These are phyloP conservation scores for Serendipita sp. DNA, from an alignment of 768 basidiomycete species.

Conservation along the genomic window DNA sequence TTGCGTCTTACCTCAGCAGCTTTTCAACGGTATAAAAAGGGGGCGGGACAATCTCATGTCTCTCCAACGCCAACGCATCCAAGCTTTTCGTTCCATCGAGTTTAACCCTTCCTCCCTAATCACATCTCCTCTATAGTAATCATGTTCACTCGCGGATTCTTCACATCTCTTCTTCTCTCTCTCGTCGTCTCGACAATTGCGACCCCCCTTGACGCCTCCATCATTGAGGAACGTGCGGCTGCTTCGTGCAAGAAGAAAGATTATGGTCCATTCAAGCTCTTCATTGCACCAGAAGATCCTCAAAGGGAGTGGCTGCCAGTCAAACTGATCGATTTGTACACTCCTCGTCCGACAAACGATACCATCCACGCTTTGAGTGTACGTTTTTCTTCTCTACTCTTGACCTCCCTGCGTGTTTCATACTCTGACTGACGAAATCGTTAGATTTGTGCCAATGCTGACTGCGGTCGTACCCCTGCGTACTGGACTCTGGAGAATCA, in stretches of 20 bases:
- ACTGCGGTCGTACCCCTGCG: neutral
- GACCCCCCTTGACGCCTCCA: neutral
- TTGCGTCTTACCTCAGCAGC: too few species aligned
- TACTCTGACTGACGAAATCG: neutral
- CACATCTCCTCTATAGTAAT: too few species aligned
- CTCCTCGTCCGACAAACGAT: neutral
- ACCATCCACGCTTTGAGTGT: slow-evolving; percentile 1
- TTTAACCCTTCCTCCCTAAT: too few species aligned
- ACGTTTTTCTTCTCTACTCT: neutral
- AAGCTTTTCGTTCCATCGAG: too few species aligned
- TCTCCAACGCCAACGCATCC: too few species aligned
- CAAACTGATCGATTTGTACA: slow-evolving; percentile 5
- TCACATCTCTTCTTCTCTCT: neutral
- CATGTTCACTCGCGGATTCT: neutral
- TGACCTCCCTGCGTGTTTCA: too few species aligned
- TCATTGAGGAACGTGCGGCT: neutral
- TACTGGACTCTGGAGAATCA: neutral
- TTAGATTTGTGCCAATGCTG: neutral
- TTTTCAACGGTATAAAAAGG: too few species aligned
- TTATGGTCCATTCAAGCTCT: slow-evolving; percentile 3
- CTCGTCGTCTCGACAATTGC: neutral
- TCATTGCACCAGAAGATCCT: neutral
- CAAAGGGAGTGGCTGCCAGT: neutral
- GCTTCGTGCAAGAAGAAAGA: neutral
- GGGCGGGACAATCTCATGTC: too few species aligned